A percentile compares a stretch with the other conserved stretches of the same genome.
Evolutionary conservation across 192 early-diverging fungal genomes (phyloP).

Genomic region (Haplosporangium gracile): DNA sequence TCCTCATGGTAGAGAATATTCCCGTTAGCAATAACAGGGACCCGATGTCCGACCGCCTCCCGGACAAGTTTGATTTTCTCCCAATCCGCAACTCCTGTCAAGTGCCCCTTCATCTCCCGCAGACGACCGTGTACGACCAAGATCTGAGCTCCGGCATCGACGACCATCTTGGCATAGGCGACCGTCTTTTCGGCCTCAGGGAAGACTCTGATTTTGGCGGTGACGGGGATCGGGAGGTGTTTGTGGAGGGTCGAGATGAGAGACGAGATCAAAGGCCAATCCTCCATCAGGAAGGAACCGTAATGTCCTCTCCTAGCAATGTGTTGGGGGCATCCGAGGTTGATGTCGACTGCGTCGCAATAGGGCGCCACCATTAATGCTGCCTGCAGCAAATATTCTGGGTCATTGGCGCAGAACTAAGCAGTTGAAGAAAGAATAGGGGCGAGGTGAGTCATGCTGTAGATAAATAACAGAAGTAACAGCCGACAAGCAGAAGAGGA

Average conservation of each 20-base stretch:
- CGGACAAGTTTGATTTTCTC: constrained; percentile 89
- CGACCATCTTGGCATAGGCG: constrained; percentile 94
- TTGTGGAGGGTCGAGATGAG: constrained; percentile 76
- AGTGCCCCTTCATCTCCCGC: constrained; percentile 97
- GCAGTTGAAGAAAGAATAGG: background rate
- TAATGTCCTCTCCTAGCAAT: constrained; percentile 94
- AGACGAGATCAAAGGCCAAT: constrained; percentile 84
- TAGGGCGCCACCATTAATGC: constrained; percentile 83
- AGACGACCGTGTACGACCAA: constrained; percentile 94
- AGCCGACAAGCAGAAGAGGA: background rate
- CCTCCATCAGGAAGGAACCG: constrained; percentile 94
- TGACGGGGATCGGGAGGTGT: constrained; percentile 90
- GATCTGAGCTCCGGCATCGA: constrained; percentile 90
- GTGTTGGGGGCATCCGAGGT: constrained; percentile 96
- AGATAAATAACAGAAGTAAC: too few species aligned
- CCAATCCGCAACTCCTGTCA: constrained; percentile 97
- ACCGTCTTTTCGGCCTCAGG: constrained; percentile 91
- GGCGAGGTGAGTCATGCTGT: background rate
- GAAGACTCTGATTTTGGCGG: constrained; percentile 95
- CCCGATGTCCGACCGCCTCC: constrained; percentile 70
- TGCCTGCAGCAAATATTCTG: constrained; percentile 83
- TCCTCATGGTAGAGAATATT: constrained; percentile 96
- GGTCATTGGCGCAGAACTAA: constrained; percentile 98
- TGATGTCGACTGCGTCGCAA: constrained; percentile 96
- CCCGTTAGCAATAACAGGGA: constrained; percentile 98